These are phyloP conservation scores for Colletotrichum lindemuthianum DNA, from an alignment of 2,329 filamentous ascomycete genomes.

Conservation along the genomic window DNA sequence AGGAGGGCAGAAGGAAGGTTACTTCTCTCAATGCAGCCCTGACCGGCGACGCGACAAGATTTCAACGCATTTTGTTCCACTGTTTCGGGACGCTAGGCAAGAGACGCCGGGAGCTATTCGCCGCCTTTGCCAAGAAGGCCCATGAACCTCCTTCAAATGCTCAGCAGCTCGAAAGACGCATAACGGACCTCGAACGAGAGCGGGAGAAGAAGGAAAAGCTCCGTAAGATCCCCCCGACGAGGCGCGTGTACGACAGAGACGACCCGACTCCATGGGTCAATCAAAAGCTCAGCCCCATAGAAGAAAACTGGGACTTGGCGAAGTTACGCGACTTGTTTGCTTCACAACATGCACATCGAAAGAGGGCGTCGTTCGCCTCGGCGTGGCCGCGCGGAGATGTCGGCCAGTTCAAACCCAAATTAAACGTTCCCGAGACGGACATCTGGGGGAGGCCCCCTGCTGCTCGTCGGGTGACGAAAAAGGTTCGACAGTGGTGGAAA, in stretches of 20 bases:
- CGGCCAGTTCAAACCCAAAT: slow-evolving; percentile 47
- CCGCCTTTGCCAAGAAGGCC: slow-evolving; percentile 46
- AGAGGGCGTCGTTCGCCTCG: slow-evolving; percentile 32
- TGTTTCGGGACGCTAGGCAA: slow-evolving; percentile 65
- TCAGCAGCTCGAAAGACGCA: slow-evolving; percentile 49
- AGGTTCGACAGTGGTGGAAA: slow-evolving; percentile 60
- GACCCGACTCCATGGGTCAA: slow-evolving; percentile 42
- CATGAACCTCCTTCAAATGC: slow-evolving; percentile 52
- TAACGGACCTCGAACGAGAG: slow-evolving; percentile 1
- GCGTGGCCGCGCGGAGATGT: slow-evolving; percentile 40
- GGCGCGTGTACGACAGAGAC: slow-evolving; percentile 4
- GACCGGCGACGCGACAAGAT: slow-evolving; percentile 56
- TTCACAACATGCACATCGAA: slow-evolving; percentile 53
- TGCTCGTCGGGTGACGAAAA: slow-evolving; percentile 51
- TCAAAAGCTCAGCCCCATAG: slow-evolving; percentile 42
- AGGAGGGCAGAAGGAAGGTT: slow-evolving; percentile 41
- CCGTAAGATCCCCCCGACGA: slow-evolving; percentile 9
- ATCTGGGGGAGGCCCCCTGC: slow-evolving; percentile 60
- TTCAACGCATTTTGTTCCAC: slow-evolving; percentile 58
- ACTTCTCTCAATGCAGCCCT: slow-evolving; percentile 64
- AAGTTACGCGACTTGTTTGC: slow-evolving; percentile 55
- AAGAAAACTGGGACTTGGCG: slow-evolving; percentile 59
- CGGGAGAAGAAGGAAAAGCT: slow-evolving; percentile 21
- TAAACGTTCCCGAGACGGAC: slow-evolving; percentile 53
- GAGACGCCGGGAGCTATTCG: slow-evolving; percentile 59